Base-by-base conservation (phyloP, 345 rosid genomes). In the Trapa bicornis region DNA sequence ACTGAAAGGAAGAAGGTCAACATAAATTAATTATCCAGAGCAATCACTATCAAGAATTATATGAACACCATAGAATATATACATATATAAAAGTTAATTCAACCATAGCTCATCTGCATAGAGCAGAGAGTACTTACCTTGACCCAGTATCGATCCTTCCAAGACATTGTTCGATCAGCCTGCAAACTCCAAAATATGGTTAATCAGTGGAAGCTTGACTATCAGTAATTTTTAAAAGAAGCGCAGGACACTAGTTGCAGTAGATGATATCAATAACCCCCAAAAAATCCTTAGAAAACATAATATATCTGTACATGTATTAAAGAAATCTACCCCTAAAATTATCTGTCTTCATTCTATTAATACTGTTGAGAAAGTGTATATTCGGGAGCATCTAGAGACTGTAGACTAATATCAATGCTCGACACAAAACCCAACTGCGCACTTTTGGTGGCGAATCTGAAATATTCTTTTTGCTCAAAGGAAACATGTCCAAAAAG, bases 91-190 rank as follows among this genome's bases (percentile, higher is more conserved):
- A 61, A 35, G 41, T 33, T 33, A 35, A 37, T 2, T n/a, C 56
- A 15, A 7, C 22, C 22, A 4, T 6, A 15, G 1, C 15, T 50
- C 56, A 50, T 50, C 29, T 17, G 60, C n/a, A 72, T 8, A 47
- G 48, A 36, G 29, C 29, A 64, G 47, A 57, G 38, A 70, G 65
- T 63, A 87, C 91, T 80, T 88, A 81, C 99, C 99, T 94, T 94
- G 79, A 90, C 86, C 97, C 99, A 94, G 50, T 88, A 90, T 6
- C 96, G 95, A 67, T 88, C 97, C 77, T 76, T 89, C 87, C 84
- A 88, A 69, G 65, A 13, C 79, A 94, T 68, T 68, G 73, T 80
- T 45, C 81, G 66, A 73, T 88, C 97, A 2, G 97, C 96, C 99
- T 94, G 83, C 75, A 68, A 78, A 14, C 16, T 50, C 70, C 65